Evolutionary conservation across 805 yeast species (phyloP), one percentile per base, ranked within the genome.

Genomic region (Saccharomycopsis schoenii): DNA sequence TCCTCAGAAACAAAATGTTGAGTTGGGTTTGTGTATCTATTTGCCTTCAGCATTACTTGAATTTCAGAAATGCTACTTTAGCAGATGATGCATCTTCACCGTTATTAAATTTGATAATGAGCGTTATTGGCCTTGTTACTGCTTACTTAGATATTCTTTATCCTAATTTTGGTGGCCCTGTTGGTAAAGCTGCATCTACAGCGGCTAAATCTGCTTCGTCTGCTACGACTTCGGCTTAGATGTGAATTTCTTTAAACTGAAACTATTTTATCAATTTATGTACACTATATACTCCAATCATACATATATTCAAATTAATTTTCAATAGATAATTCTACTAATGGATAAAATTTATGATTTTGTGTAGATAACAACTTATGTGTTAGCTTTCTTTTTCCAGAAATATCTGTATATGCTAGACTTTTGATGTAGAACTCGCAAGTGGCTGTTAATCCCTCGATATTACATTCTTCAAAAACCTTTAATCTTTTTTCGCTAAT

Each of bases 41-140:
- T 36, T 61, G 64, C 55, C 58, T 63, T 19, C 65, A 63, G 39
- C 65, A 63, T 17, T 63, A 58, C 42, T 56, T 63, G 61, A 63
- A 63, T 47, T 63, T 57, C 57, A 52, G 60, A 25, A 57, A 57
- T 54, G 62, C 60, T 19, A 52, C 55, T 11, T 36, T 63, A 19
- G 15, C 61, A n/a, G 65, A 63, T 1, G 65, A 63, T 37, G 64
- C 61, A 19, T 61, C 52, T 34, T 63, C 65, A 1, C 65, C 65
- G 15, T 41, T 61, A 4, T 55, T 63, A 37, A 58, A 60, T 54
- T 57, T 63, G 41, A n/a, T 41, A 2, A 58, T 63, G 39, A 25
- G 64, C 10, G 15, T 37, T 12, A 34, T 61, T 24, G 60, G 64
- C 2, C 57, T 63, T 25, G 36, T 58, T 17, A 63, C 59, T 36